A percentile compares a stretch with the other conserved stretches of the same genome.
These are phyloP conservation scores for Picocystis sp. DNA, from an alignment of 163 green algal genomes.

Conservation along the genomic window DNA sequence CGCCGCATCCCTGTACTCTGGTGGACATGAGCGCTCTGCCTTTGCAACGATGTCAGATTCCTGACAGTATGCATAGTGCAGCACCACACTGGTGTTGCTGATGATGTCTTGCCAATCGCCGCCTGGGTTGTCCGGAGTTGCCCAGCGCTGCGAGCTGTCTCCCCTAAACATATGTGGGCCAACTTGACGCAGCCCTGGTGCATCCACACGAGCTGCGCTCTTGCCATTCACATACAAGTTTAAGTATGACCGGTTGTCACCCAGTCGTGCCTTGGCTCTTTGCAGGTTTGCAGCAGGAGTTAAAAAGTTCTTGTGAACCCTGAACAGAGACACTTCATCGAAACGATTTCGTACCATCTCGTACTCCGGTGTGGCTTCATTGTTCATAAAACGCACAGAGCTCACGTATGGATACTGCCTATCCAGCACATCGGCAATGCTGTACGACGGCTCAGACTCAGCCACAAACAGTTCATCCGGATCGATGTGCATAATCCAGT, in stretches of 20 bases:
- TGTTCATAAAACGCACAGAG: constrained; percentile 41
- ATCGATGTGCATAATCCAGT: constrained; percentile 46
- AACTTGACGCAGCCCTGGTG: constrained; percentile 18
- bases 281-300: constrained; percentile 26
- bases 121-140: constrained; percentile 11
- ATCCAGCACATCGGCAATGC: constrained; percentile 6
- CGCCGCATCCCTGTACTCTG: constrained; percentile 6
- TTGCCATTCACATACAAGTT: constrained; percentile 45
- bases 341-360: constrained; percentile 30
- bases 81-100: constrained; percentile 13
- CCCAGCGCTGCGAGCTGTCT: constrained; percentile 9
- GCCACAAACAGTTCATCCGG: constrained; percentile 40
- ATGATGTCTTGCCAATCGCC: constrained; percentile 21
- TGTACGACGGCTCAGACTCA: not conserved
- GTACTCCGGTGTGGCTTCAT: constrained; percentile 34
- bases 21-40: constrained; percentile 25
- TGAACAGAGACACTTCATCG: constrained; percentile 43
- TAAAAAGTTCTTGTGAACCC: constrained; percentile 27
- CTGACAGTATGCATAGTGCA: constrained; percentile 23
- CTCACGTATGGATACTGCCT: constrained; percentile 9
- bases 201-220: constrained; percentile 31
- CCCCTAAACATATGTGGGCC: constrained; percentile 38
- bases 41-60: constrained; percentile 24
- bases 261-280: constrained; percentile 23
- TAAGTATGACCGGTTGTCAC: constrained; percentile 15